Evolutionary conservation across 2,329 filamentous ascomycete genomes (phyloP), one percentile per base, ranked within the genome.

Genomic region (Beauveria scarabaeidicola): DNA sequence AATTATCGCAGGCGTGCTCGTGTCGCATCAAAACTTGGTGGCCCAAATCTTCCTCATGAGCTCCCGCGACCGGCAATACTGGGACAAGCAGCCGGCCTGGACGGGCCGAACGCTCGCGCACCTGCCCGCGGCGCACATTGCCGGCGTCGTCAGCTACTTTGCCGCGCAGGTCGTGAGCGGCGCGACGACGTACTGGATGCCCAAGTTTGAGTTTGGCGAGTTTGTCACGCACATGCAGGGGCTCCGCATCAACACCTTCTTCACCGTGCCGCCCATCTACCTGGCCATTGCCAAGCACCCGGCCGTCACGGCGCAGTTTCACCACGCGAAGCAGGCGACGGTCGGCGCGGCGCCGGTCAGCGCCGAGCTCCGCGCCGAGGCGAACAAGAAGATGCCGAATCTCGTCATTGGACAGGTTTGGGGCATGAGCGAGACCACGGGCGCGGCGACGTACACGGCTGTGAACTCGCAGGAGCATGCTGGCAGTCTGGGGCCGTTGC

Each of bases 251-350:
- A 84, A 81, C 0, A 72, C 69, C 54, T 79, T 86, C 67, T 82
- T 83, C 67, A 81, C 77, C 5, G 83, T 86, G 1, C 84, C 84
- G 9, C 82, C 83, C 1, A 82, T 87, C 58, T 85, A 76, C 64
- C 75, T 85, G 15, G 74, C 78, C 17, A 81, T 88, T 60, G 79
- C 81, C 7, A 86, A 85, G 68, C 75, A 73, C 36, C 76, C 81
- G 0, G 68, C 74, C 0, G 82, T 85, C 2, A 81, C 71, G 10
- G 78, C 83, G 57, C 82, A 85, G 47, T 81, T 87, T 61, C 74
- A 75, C 32, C 69, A 69, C 0, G 68, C 86, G 25, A 69, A 77
- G 32, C 67, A 74, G 1, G 82, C 80, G 0, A 67, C 78, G 0
- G 74, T 75, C 0, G 83, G 82, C 1, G 83, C 82, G 0, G 84